Evolutionary conservation across 257 asterid genomes (phyloP), one percentile per base, ranked within the genome.

Genomic region (Nicotiana sylvestris): DNA sequence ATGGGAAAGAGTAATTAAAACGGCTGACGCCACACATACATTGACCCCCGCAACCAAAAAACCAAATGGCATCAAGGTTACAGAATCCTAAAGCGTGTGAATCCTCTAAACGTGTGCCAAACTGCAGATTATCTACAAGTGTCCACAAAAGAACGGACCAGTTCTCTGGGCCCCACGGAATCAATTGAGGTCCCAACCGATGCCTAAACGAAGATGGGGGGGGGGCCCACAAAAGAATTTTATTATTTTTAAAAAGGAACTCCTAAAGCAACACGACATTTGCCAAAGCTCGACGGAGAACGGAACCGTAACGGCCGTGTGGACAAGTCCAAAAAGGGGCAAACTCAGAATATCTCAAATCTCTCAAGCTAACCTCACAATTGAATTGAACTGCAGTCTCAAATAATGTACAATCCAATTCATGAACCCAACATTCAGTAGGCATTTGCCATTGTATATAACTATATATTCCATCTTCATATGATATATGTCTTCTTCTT

Each of bases 381-480:
- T 51, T 76, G 64, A 76, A 76, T 51, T 76, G 80, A 49, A 76
- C 9, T 51, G 80, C 29, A 76, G 46, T 51, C 64, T 76, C 64
- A 76, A 76, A 76, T 49, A 76, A 76, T 76, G 64, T 76, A 51
- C 64, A 76, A 76, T 76, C 43, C 80, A 76, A 76, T 76, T 51
- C 80, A 49, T 49, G 13, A 49, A 76, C 64, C 64, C 62, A 27
- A 76, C 32, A 11, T 4, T 65, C 70, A 5, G 43, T 29, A 21
- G 15, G 27, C 27, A 76, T 51, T 51, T 76, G 43, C 7, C 16
- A 27, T 27, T 46, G 21, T 21, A 21, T 21, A 21, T 21, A 21
- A 21, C 37, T 46, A 5, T 46, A 25, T 46, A 46, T n/a, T 70
- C 25, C 65, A 18, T 7, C 65, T n/a, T 21, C 30, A 61, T 8